These are phyloP conservation scores for Didymella keratinophila DNA, from an alignment of 2,329 filamentous ascomycete genomes.

Conservation along the genomic window DNA sequence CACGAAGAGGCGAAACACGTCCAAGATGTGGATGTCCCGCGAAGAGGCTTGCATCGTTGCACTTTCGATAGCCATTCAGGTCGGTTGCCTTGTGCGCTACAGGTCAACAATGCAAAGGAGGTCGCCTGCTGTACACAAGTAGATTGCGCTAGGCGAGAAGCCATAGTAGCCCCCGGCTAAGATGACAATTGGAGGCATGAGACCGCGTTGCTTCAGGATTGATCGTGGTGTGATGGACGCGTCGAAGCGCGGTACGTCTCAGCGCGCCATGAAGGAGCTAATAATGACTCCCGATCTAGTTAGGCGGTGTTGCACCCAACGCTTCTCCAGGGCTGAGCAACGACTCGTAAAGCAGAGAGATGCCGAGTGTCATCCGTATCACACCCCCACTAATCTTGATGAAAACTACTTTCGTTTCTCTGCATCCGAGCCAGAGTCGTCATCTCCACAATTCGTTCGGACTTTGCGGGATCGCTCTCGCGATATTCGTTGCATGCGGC, in stretches of 20 bases:
- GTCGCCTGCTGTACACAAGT: conserved; percentile 30
- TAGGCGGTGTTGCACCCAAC: conserved; percentile 36
- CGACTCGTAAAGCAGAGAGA: conserved; percentile 31
- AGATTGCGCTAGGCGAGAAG: conserved; percentile 32
- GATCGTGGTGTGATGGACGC: conserved; percentile 39
- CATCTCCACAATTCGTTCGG: conserved; percentile 38
- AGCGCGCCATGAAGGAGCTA: conserved; percentile 41
- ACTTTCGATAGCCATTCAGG: conserved; percentile 23
- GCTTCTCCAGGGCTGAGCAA: conserved; percentile 21
- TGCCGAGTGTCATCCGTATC: conserved; percentile 43
- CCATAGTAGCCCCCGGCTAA: conserved; percentile 32
- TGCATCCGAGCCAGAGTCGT: conserved; percentile 36
- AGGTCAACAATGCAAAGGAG: conserved; percentile 19
- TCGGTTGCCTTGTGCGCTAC: conserved; percentile 21
- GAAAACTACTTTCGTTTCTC: conserved; percentile 29
- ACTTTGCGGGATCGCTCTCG: conserved; percentile 18
- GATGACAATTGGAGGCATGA: conserved; percentile 32
- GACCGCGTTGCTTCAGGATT: conserved; percentile 37
- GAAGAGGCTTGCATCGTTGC: conserved; percentile 25
- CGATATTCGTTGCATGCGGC: conserved; percentile 27
- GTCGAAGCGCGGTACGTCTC: conserved; percentile 48
- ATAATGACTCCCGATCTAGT: conserved; percentile 42
- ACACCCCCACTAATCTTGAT: conserved; percentile 33
- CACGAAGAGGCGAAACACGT: conserved; percentile 15
- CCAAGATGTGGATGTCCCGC: conserved; percentile 18